Base-by-base conservation (phyloP, 2,329 filamentous ascomycete species). In the Fusarium tjaetaba region DNA sequence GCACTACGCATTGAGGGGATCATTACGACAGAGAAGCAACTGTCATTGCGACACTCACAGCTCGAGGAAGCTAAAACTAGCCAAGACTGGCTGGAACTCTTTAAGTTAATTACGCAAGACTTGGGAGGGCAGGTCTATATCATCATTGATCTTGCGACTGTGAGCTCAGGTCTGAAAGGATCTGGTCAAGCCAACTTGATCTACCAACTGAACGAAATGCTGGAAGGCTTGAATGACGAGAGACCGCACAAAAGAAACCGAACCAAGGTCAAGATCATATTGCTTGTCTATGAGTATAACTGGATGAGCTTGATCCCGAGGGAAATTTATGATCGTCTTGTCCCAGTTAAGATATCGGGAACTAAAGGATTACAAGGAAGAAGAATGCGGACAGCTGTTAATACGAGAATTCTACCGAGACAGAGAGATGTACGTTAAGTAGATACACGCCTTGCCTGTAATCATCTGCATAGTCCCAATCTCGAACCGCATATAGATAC, bases 71-170 rank as follows among this genome's bases (percentile, higher is more conserved):
- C 63, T 0, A 59, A 46, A 0, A 61, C n/a, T 2, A n/a, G 51
- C 1, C 32, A 36, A 14, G 55, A 61, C 4, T 61, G 59, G 55
- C 28, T 71, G 10, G 11, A 4, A 4, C 45, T 72, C 2, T 58
- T 68, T 5, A 58, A 34, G 5, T 4, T 38, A 1, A 28, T 56
- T 3, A 36, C 71, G 1, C 16, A 39, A 4, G 16, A 42, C 10
- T 34, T 55, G 0, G 32, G 34, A n/a, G 51, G 39, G 0, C 53
- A 68, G 6, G 11, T 72, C 0, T 65, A 71, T 34, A 15, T 71
- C 26, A 30, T 72, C 11, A 11, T 72, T 5, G 68, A 71, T 13
- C 38, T 71, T 4, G 48, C 58, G 2, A 46, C 49, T 0, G 62
- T 36, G 4, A n/a, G 4, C 15, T 32, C 52, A 8, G 7, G 26